Evolutionary conservation across 345 rosid species (phyloP).

Genomic region (Hevea brasiliensis): DNA sequence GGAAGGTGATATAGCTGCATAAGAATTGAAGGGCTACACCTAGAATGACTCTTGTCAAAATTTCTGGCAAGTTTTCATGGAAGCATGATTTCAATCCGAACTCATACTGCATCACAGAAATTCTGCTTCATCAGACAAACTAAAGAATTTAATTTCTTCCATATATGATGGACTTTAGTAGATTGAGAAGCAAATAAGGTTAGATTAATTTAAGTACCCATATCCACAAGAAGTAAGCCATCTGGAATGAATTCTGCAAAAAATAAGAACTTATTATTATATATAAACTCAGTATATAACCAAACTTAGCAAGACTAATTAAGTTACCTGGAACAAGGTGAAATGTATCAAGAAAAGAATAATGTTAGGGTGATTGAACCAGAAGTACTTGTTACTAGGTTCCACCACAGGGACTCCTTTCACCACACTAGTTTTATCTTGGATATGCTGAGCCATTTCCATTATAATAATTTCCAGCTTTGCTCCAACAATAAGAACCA

Average conservation of each 20-base stretch:
- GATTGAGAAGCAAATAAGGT: background rate
- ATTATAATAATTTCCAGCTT: constrained; percentile 42
- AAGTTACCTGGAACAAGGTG: constrained; percentile 42
- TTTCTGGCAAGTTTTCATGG: constrained; percentile 25
- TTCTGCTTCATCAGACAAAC: background rate
- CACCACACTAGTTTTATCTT: constrained; percentile 40
- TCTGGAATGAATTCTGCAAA: constrained; percentile 22
- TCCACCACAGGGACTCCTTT: constrained; percentile 42
- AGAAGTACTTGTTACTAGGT: constrained; percentile 42
- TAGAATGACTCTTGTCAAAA: constrained; percentile 23
- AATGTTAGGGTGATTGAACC: constrained; percentile 45
- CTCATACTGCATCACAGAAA: constrained; percentile 33
- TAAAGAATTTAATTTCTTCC: too few relatives aligned
- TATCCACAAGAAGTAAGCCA: constrained; percentile 14
- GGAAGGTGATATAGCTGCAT: constrained; percentile 50
- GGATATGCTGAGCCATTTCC: constrained; percentile 49
- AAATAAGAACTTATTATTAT: background rate
- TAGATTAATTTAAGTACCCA: constrained; percentile 6
- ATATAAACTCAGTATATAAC: background rate
- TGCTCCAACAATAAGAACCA: constrained; percentile 38
- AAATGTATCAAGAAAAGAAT: constrained; percentile 43
- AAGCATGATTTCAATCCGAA: constrained; percentile 39
- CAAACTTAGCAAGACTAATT: background rate
- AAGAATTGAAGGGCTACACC: constrained; percentile 38
- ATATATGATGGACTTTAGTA: background rate